Conservation (phyloP, 2,329 filamentous ascomycete genomes). For the Ramularia endophylla region DNA sequence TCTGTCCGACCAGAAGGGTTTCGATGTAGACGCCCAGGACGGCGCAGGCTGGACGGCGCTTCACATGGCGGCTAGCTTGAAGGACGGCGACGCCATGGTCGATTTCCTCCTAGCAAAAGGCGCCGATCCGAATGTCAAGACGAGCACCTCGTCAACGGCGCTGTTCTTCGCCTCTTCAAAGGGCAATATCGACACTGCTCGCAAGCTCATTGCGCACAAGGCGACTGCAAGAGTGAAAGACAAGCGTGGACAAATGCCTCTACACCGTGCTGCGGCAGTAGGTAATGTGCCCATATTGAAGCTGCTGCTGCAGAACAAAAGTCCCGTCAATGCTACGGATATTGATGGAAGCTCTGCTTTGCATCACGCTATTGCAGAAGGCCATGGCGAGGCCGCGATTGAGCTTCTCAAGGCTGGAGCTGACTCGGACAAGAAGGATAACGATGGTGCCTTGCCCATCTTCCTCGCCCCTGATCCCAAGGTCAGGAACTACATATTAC, state of each 20-base stretch:
- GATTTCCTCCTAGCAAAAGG: constrained; percentile 57
- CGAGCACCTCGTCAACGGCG: constrained; percentile 69
- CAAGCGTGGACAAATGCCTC: constrained; percentile 76
- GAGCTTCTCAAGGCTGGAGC: constrained; percentile 78
- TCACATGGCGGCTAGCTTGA: constrained; percentile 74
- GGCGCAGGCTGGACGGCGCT: constrained; percentile 75
- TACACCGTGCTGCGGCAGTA: constrained; percentile 86
- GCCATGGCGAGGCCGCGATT: constrained; percentile 73
- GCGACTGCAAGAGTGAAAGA: constrained; percentile 79
- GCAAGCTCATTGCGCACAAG: constrained; percentile 66
- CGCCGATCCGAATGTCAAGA: constrained; percentile 69
- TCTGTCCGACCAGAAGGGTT: constrained; percentile 63
- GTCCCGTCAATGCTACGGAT: constrained; percentile 80
- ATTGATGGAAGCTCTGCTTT: constrained; percentile 77
- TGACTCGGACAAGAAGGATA: constrained; percentile 70
- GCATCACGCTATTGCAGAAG: constrained; percentile 77
- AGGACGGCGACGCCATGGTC: constrained; percentile 64
- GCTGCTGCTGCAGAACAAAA: constrained; percentile 68
- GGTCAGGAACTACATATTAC: constrained; percentile 69
- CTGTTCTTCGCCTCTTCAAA: constrained; percentile 93
- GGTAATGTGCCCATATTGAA: constrained; percentile 85
- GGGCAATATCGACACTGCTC: constrained; percentile 73
- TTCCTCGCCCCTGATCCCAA: constrained; percentile 82
- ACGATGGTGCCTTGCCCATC: constrained; percentile 64
- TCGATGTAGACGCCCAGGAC: constrained; percentile 81